Conservation (phyloP, 345 rosid species). For the Citrus trifoliata region DNA sequence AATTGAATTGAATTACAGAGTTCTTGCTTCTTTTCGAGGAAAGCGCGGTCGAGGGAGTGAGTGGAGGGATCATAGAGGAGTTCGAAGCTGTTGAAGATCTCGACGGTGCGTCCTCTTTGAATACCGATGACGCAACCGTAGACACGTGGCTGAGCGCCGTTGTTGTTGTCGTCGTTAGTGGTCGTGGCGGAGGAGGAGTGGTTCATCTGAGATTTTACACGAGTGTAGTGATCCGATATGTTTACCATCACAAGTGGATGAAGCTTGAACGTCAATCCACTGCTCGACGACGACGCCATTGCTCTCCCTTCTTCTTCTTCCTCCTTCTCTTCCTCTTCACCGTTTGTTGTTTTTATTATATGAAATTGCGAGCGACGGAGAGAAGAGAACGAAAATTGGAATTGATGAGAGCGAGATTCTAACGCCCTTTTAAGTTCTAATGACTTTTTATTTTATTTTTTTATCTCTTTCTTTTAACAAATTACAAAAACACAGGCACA, state of each 20-base stretch:
- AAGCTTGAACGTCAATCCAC: conserved; percentile 95
- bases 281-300: conserved; percentile 93
- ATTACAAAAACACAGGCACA: no score
- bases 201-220: conserved; percentile 79
- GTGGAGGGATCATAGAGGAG: conserved; percentile 68
- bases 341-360: background rate
- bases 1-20: conserved; percentile 50
- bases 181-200: conserved; percentile 37
- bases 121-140: conserved; percentile 94
- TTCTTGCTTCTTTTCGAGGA: conserved; percentile 97
- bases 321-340: no score
- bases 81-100: conserved; percentile 98
- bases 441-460: no score
- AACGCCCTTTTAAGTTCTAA: no score
- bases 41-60: conserved; percentile 73
- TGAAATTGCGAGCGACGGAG: background rate
- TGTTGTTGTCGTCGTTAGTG: conserved; percentile 20
- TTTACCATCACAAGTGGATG: conserved; percentile 92
- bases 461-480: no score
- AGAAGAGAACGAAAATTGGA: background rate
- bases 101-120: conserved; percentile 91
- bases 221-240: conserved; percentile 91
- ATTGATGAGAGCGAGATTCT: no score
- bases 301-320: background rate
- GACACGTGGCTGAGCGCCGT: conserved; percentile 53